Conservation (phyloP, 2,329 filamentous ascomycete species). For the Diaporthe citri region DNA sequence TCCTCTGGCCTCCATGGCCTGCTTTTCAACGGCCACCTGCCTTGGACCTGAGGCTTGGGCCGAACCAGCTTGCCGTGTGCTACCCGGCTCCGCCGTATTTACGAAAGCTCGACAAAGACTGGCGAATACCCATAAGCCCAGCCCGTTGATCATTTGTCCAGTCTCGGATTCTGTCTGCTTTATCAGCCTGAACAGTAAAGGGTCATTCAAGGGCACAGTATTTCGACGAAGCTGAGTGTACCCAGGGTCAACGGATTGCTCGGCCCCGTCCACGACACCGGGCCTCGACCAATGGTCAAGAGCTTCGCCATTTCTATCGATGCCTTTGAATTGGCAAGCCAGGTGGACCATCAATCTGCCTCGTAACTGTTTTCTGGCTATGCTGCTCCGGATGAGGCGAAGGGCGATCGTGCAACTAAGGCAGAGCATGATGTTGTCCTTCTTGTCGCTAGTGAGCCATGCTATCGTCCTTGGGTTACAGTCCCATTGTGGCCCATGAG, state of each 20-base stretch:
- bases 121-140: neutral
- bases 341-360: neutral
- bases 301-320: neutral
- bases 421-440: neutral
- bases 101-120: neutral
- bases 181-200: neutral
- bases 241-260: neutral
- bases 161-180: neutral
- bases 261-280: neutral
- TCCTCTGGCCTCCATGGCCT: conserved; percentile 3
- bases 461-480: neutral
- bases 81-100: neutral
- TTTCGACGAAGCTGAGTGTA: neutral
- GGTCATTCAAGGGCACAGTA: neutral
- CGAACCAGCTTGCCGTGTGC: neutral
- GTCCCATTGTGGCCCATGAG: neutral
- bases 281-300: neutral
- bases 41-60: neutral
- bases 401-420: neutral
- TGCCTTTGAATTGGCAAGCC: neutral
- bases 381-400: neutral
- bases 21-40: neutral
- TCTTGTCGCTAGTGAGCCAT: neutral
- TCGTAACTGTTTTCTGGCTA: neutral
- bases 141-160: neutral